A percentile compares a stretch with the other conserved stretches of the same genome.
Conservation (phyloP, 2,329 filamentous ascomycete species). For the Hortaea werneckii region DNA sequence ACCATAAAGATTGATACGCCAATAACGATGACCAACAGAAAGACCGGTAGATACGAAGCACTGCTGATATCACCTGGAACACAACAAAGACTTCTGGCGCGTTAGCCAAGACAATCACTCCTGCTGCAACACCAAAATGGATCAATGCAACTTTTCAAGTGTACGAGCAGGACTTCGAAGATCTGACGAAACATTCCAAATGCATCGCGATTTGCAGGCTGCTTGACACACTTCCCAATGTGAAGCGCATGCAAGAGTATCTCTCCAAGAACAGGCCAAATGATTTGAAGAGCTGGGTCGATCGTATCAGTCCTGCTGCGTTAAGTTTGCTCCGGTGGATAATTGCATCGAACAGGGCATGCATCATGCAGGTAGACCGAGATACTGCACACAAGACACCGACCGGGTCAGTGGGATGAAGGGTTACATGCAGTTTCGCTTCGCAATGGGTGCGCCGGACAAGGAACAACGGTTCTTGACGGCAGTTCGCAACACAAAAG, state of each 20-base stretch:
- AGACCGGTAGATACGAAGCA: neutral
- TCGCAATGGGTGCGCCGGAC: constrained; percentile 79
- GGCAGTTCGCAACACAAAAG: constrained; percentile 43
- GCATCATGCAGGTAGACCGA: constrained; percentile 64
- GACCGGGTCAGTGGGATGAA: constrained; percentile 51
- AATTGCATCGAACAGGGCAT: constrained; percentile 78
- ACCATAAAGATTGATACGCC: constrained; percentile 28
- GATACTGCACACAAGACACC: constrained; percentile 12
- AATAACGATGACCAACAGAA: neutral
- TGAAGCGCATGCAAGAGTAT: constrained; percentile 47
- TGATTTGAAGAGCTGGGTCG: constrained; percentile 43
- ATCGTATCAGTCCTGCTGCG: constrained; percentile 54
- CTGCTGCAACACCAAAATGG: constrained; percentile 19
- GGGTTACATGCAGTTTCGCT: constrained; percentile 69
- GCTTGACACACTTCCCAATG: constrained; percentile 51
- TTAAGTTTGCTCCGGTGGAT: constrained; percentile 72
- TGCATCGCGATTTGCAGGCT: constrained; percentile 40
- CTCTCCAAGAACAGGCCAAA: constrained; percentile 28
- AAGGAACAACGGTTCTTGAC: constrained; percentile 68
- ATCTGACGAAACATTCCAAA: constrained; percentile 38
- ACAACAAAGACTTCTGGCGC: constrained; percentile 3
- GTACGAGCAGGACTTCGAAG: constrained; percentile 51
- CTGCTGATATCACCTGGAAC: neutral
- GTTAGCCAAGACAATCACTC: constrained; percentile 3
- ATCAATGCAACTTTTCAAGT: constrained; percentile 27